Conservation (phyloP, 1,139 yeast species). For the Yarrowia galli region DNA sequence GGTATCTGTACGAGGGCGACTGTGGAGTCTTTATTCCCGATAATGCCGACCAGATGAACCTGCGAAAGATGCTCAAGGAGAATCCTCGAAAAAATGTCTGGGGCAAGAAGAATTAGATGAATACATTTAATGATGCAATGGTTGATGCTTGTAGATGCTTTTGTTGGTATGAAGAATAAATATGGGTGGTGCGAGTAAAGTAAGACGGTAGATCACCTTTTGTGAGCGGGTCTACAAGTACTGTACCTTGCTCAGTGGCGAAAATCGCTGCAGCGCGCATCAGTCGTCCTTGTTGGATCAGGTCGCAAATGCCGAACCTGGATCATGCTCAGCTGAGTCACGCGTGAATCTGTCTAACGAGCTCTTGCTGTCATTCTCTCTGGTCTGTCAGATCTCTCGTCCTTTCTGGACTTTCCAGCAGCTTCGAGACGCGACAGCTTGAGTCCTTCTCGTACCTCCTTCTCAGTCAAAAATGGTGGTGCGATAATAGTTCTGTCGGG, state of each 20-base stretch:
- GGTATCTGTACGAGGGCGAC: slow-evolving; percentile 63
- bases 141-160: neutral
- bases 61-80: slow-evolving; percentile 30
- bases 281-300: too few species aligned
- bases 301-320: too few species aligned
- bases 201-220: too few species aligned
- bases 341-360: neutral
- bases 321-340: too few species aligned
- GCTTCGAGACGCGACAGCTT: slow-evolving; percentile 19
- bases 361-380: slow-evolving; percentile 29
- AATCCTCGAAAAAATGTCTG: slow-evolving; percentile 14
- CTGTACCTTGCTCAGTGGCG: too few species aligned
- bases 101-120: slow-evolving; percentile 3
- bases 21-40: slow-evolving; percentile 58
- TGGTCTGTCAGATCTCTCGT: neutral
- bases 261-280: too few species aligned
- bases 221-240: too few species aligned
- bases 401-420: slow-evolving; percentile 14
- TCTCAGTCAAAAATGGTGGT: slow-evolving; percentile 27
- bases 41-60: slow-evolving; percentile 24
- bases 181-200: neutral
- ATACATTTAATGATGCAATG: neutral
- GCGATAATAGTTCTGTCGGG: slow-evolving; percentile 28
- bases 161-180: slow-evolving; percentile 2
- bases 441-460: slow-evolving; percentile 27